These are phyloP conservation scores for Amanita fuliginea DNA, from an alignment of 768 basidiomycete genomes.

Conservation along the genomic window DNA sequence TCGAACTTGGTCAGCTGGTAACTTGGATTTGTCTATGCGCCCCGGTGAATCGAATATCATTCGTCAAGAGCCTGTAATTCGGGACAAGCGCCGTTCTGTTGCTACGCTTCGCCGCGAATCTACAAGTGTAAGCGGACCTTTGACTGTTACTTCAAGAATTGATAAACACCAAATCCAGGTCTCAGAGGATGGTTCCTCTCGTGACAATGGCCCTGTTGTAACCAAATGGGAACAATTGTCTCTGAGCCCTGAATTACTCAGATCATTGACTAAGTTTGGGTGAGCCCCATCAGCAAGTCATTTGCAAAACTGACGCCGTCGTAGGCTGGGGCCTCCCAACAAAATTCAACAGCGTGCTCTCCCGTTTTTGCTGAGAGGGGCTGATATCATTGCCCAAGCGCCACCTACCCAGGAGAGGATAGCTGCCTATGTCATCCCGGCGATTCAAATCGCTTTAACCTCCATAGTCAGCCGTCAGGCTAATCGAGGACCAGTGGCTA, in stretches of 20 bases:
- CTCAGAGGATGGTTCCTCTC: conserved; percentile 41
- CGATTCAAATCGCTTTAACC: conserved; percentile 71
- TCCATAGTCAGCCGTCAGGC: conserved; percentile 40
- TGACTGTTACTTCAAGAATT: not conserved
- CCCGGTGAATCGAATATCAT: conserved; percentile 32
- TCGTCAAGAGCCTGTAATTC: conserved; percentile 29
- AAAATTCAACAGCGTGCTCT: conserved; percentile 97
- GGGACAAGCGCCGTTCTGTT: conserved; percentile 72
- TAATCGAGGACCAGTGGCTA: conserved; percentile 72
- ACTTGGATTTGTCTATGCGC: conserved; percentile 61
- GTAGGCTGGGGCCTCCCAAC: conserved; percentile 91
- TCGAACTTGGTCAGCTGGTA: conserved; percentile 81
- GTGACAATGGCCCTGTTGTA: conserved; percentile 70
- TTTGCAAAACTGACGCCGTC: not conserved
- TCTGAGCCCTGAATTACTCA: conserved; percentile 75
- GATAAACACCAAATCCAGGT: conserved; percentile 24
- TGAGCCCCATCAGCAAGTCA: conserved; percentile 26
- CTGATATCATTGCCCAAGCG: conserved; percentile 97
- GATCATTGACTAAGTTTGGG: conserved; percentile 92
- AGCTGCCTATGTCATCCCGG: conserved; percentile 92
- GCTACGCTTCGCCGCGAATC: conserved; percentile 66
- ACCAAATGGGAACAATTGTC: conserved; percentile 95
- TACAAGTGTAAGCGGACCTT: conserved; percentile 40
- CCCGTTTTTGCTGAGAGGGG: conserved; percentile 86
- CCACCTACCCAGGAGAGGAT: conserved; percentile 98